Evolutionary conservation across 2,329 filamentous ascomycete species (phyloP), one percentile per base, ranked within the genome.

Genomic region (Xylariaceae sp.): DNA sequence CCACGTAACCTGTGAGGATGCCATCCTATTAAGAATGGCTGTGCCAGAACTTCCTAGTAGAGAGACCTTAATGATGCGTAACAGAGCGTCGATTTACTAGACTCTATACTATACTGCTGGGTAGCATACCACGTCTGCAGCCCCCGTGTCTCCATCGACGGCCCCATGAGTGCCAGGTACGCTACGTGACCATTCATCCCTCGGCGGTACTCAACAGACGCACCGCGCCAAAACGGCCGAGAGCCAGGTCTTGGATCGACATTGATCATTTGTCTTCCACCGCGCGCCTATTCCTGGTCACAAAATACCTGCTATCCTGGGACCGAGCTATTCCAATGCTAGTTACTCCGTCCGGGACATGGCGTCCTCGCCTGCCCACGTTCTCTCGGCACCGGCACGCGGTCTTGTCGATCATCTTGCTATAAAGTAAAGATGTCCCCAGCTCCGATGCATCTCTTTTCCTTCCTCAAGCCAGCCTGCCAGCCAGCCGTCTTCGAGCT

Each of bases 361-460:
- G 45, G 33, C 39, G 45, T 48, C 48, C 39, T 45, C 41, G 24
- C 23, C 19, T 55, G 52, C 44, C 36, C 53, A 57, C 33, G 23
- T 49, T 52, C 43, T 29, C 46, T 36, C 46, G 53, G 47, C 39
- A 47, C 41, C 39, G 43, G 41, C 57, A 60, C 46, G 53, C 57
- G 56, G 49, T 52, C 46, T 33, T 36, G 54, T 58, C 52, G 37
- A 36, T 48, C 29, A 44, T 53, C 56, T 48, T 47, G 53, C 55
- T 70, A 70, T 68, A 69, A 65, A 65, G 51, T 47, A 50, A 58
- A 50, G 55, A 16, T 50, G 58, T 48, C 46, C 66, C 63, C 64
- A 53, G 49, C 53, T 34, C 31, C 45, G 56, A 57, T 59, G 41
- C 28, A 14, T 53, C 43, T 16, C 46, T 43, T 55, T 46, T 45